Base-by-base conservation (phyloP, 352 stramenopile genomes). In the Phytopythium aichiense region DNA sequence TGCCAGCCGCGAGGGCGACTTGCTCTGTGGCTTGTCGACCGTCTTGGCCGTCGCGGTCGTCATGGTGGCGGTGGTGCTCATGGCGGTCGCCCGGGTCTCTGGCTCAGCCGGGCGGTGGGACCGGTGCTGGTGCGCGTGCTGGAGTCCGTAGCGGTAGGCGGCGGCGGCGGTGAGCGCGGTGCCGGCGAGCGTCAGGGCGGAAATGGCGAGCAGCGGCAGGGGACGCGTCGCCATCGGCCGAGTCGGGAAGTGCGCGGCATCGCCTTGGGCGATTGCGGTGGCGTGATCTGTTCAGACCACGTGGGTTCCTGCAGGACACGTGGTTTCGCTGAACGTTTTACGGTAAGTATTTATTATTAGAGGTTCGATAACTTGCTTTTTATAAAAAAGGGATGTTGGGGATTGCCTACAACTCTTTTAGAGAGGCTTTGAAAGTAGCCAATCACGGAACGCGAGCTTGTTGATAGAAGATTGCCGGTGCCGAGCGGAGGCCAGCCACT, bases 31-130 rank as follows among this genome's bases (percentile, higher is more conserved):
- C 33, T 18, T 28, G 56, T 72, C 52, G 42, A 82, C 83, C 57
- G 83, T 82, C 6, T 77, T 68, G 3, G 59, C 76, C 33, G 83
- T 79, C 13, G 83, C 76, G 12, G 68, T 79, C 7, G 82, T 57
- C 8, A 22, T 51, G 20, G 13, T 30, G 53, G 22, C n/a, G 22
- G 53, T 22, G 33, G 22, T n/a, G 53, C 35, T 49, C 53, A 58
- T 58, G 5, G 35, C 8, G 35, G 23, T 2, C 6, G 48, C 15
- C 25, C 25, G 20, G 13, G 30, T 25, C 22, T 33, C 13, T 33
- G 7, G 33, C 16, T 6, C 20, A 4, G 4, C 18, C 52, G 28
- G 22, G 4, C 8, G 50, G 33, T 33, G 33, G 33, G 18, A 5
- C 8, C 33, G 52, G 52, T 30, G 52, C 52, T 46, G 33, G 52